A percentile compares a stretch with the other conserved stretches of the same genome.
Conservation (phyloP, 2,329 filamentous ascomycete species). For the Aspergillus sp. region DNA sequence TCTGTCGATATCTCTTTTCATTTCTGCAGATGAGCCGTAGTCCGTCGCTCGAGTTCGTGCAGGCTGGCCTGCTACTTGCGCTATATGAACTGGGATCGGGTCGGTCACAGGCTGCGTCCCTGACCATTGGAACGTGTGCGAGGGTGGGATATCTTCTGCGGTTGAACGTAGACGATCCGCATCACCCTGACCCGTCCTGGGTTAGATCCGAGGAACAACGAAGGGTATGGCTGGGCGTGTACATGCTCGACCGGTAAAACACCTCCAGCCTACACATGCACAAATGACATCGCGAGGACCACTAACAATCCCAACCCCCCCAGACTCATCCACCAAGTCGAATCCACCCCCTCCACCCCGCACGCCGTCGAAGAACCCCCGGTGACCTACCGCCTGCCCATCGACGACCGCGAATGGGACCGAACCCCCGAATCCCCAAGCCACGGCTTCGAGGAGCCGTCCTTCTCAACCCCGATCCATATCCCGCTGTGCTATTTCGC, state of each 20-base stretch:
- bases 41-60: constrained; percentile 10
- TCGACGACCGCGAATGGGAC: constrained; percentile 4
- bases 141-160: constrained; percentile 7
- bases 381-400: constrained; percentile 2
- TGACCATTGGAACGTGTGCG: constrained; percentile 11
- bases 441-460: background rate
- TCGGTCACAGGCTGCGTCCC: background rate
- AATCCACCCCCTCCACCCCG: background rate
- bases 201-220: constrained; percentile 8
- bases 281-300: background rate
- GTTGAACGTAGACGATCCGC: constrained; percentile 6
- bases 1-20: constrained; percentile 11
- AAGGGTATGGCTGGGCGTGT: constrained; percentile 16
- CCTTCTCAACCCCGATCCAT: background rate
- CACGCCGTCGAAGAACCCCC: constrained; percentile 11
- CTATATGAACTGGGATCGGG: constrained; percentile 8
- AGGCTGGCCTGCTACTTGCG: constrained; percentile 6
- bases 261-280: background rate
- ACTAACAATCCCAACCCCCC: too few relatives aligned
- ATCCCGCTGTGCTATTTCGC: constrained; percentile 14
- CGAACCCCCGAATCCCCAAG: background rate
- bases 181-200: background rate
- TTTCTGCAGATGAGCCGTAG: background rate
- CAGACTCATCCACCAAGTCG: constrained; percentile 9
- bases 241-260: constrained; percentile 15